Evolutionary conservation across 2,329 filamentous ascomycete species (phyloP).

Genomic region (Raffaelea ambrosiae): DNA sequence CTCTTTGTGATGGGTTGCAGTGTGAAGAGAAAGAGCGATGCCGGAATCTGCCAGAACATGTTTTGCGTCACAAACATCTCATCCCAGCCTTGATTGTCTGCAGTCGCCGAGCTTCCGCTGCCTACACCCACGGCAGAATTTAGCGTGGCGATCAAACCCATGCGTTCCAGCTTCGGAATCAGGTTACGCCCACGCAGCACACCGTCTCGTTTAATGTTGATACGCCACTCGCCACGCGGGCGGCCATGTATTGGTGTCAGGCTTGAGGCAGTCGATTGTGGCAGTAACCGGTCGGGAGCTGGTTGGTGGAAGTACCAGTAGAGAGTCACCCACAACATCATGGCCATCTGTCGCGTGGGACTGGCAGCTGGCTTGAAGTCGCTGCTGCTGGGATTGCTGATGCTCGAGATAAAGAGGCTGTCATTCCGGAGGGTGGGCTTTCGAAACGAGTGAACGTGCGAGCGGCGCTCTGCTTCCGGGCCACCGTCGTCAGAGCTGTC

Average conservation of each 20-base stretch:
- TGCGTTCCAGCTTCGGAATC: slow-evolving; percentile 83
- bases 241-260: slow-evolving; percentile 60
- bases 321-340: slow-evolving; percentile 92
- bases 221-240: slow-evolving; percentile 78
- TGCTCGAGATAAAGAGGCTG: slow-evolving; percentile 82
- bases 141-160: slow-evolving; percentile 73
- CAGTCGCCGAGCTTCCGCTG: background rate
- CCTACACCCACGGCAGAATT: slow-evolving; percentile 60
- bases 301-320: slow-evolving; percentile 97
- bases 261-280: slow-evolving; percentile 49
- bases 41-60: slow-evolving; percentile 88
- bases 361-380: slow-evolving; percentile 76
- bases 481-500: slow-evolving; percentile 18
- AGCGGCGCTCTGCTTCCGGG: slow-evolving; percentile 7
- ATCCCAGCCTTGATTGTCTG: slow-evolving; percentile 58
- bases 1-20: slow-evolving; percentile 48
- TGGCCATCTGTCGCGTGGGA: slow-evolving; percentile 80
- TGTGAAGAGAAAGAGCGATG: slow-evolving; percentile 80
- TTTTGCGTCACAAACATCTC: slow-evolving; percentile 74
- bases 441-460: slow-evolving; percentile 56
- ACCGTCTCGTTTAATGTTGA: slow-evolving; percentile 79
- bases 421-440: slow-evolving; percentile 70
- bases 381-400: slow-evolving; percentile 70
- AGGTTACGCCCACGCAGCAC: slow-evolving; percentile 76
- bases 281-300: slow-evolving; percentile 56